Evolutionary conservation across 2,329 filamentous ascomycete genomes (phyloP), one percentile per base, ranked within the genome.

Genomic region (Fusarium ambrosium): DNA sequence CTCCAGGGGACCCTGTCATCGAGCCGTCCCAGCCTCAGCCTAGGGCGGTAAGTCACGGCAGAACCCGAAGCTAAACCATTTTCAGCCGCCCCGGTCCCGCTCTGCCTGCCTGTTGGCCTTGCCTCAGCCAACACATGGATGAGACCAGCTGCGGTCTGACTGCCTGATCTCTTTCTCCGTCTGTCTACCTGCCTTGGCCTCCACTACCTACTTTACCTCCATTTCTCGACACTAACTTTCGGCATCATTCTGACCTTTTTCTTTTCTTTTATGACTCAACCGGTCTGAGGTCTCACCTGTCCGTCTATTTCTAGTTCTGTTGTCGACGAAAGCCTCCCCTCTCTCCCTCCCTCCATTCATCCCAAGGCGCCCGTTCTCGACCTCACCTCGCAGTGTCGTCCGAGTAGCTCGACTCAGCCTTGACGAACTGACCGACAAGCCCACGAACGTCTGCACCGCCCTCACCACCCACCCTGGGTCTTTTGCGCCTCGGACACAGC

Each of bases 131-230:
- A 74, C 70, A 71, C 77, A 56, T 74, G 67, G 72, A 71, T 70
- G 68, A 71, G 67, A 75, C 68, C 75, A 78, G 76, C 78, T 79
- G 69, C 72, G 67, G 72, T 77, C 78, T 79, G 77, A 80, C 76
- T 80, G 78, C 78, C 78, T 80, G 74, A 80, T 70, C 71, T 71
- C 67, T 67, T 68, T 43, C 72, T 74, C 67, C 64, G 48, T 51
- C 63, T 62, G 32, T 62, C 41, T 48, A 48, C 43, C 22, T 48
- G 43, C 43, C 43, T 48, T 48, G 43, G 43, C 43, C 32, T 34
- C 32, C 32, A 34, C 32, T 39, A 39, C 36, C 36, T 48, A 27
- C 43, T 48, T 24, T 59, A 62, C 67, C 55, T 51, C 45, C 45
- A 51, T 53, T 61, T 53, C 55, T 72, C 59, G 43, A 76, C 45